Evolutionary conservation across 257 asterid species (phyloP).

Genomic region (Solanum peruvianum): DNA sequence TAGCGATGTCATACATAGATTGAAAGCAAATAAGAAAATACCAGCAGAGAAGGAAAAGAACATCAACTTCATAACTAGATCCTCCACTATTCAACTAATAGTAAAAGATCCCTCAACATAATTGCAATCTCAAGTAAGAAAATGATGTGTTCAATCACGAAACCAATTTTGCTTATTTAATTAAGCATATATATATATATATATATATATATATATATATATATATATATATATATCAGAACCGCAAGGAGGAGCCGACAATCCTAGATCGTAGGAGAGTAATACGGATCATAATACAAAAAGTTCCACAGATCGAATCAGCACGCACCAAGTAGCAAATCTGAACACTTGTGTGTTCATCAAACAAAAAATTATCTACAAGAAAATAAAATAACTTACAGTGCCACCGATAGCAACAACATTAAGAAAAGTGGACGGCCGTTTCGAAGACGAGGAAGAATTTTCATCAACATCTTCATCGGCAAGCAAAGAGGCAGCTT

Average conservation of each 20-base stretch:
- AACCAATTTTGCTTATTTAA: neutral
- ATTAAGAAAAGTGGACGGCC: conserved; percentile 81
- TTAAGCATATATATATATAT: neutral
- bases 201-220: neutral
- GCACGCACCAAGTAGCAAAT: conserved; percentile 3
- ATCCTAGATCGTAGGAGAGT: neutral
- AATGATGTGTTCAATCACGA: neutral
- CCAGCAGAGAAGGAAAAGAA: neutral
- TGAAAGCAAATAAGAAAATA: neutral
- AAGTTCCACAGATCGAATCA: conserved; percentile 3
- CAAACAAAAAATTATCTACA: neutral
- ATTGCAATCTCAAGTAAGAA: neutral
- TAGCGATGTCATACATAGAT: neutral
- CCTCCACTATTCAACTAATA: neutral
- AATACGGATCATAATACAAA: neutral
- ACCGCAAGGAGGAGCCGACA: neutral
- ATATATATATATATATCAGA: neutral
- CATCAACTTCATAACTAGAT: neutral
- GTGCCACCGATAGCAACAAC: conserved; percentile 92
- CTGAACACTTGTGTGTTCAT: neutral
- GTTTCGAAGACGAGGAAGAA: conserved; percentile 51
- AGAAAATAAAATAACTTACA: conserved; percentile 22
- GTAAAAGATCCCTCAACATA: neutral
- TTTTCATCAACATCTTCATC: conserved; percentile 90
- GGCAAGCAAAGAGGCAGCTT: conserved; percentile 80